Evolutionary conservation across 352 stramenopile species (phyloP).

Genomic region (Globisporangium perplexum): DNA sequence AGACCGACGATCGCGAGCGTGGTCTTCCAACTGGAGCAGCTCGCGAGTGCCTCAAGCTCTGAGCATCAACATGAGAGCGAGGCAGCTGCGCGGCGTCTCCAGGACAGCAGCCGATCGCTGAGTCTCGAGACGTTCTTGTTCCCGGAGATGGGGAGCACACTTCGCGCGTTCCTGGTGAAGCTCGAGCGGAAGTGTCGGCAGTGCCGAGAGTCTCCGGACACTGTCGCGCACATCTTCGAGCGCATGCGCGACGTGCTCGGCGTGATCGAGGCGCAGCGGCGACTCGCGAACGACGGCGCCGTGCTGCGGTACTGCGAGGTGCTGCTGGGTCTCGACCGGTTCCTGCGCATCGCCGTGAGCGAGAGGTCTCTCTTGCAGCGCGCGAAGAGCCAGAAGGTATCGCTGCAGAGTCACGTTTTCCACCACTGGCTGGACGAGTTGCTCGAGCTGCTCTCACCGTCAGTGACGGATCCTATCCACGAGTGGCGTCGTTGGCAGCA

Average conservation of each 20-base stretch:
- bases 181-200: background rate
- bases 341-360: background rate
- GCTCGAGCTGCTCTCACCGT: background rate
- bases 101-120: too few relatives aligned
- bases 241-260: background rate
- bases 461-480: background rate
- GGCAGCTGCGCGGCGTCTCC: background rate
- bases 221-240: background rate
- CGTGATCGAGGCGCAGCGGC: background rate
- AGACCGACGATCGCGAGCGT: background rate
- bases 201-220: background rate
- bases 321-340: conserved; percentile 1
- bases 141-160: background rate
- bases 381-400: conserved; percentile 2
- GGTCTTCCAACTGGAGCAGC: background rate
- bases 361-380: background rate
- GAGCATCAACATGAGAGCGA: background rate
- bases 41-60: background rate
- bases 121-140: background rate
- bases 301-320: background rate
- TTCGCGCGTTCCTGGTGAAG: background rate
- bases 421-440: conserved; percentile 1
- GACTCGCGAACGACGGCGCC: background rate
- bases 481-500: background rate
- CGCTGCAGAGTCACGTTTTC: background rate